phyloP scores from a whole-genome alignment of 331 rosid genomes.

The Acacia pycnantha region DNA sequence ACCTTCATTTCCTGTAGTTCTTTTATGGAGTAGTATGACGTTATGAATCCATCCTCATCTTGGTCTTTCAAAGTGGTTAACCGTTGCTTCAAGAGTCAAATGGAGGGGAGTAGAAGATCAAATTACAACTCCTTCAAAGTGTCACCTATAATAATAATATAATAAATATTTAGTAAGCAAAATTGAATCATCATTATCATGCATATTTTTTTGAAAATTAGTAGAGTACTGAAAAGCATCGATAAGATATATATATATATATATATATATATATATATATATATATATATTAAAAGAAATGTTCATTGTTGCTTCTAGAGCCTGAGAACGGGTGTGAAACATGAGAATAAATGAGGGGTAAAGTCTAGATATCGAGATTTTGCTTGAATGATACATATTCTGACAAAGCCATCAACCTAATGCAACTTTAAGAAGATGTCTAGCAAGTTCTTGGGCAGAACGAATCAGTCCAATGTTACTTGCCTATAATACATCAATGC shows the following conservation, averaged over 20 bases:
- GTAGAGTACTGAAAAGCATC: conserved; percentile 34
- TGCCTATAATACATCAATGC: conserved; percentile 60
- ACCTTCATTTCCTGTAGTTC: too few relatives aligned
- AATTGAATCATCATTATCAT: conserved; percentile 26
- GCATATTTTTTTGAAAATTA: conserved; percentile 11
- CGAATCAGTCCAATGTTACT: conserved; percentile 52
- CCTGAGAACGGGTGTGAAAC: conserved; percentile 24
- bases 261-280: too few relatives aligned
- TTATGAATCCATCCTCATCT: too few relatives aligned
- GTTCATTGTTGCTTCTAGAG: conserved; percentile 22
- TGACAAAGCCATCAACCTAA: conserved; percentile 37
- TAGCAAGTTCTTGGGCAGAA: conserved; percentile 49
- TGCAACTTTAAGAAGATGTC: conserved; percentile 44
- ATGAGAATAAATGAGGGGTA: neutral
- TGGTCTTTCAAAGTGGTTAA: too few relatives aligned
- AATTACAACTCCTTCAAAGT: neutral
- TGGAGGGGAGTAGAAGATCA: too few relatives aligned
- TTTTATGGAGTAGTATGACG: too few relatives aligned
- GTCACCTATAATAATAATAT: neutral
- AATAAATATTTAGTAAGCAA: neutral
- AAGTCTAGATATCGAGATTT: conserved; percentile 46
- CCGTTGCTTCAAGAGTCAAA: too few relatives aligned
- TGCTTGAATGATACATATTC: conserved; percentile 50
- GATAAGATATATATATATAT: too few relatives aligned
- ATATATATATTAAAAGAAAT: conserved; percentile 7